Conservation (phyloP, 345 rosid genomes). For the Aegle marmelos region DNA sequence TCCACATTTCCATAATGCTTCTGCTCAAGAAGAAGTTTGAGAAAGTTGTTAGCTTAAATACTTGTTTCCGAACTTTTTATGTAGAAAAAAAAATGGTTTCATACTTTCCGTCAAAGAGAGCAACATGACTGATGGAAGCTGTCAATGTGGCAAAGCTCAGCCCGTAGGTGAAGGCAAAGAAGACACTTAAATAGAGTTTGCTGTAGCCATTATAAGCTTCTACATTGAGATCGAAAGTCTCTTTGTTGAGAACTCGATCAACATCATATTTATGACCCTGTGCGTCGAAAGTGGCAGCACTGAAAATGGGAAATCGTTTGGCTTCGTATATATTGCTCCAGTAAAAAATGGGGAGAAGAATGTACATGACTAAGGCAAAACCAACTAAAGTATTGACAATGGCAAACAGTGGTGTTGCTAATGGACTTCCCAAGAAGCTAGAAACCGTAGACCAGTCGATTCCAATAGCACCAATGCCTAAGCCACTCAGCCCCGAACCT, state of each 20-base stretch:
- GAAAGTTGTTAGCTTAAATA: neutral
- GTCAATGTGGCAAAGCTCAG: constrained; percentile 52
- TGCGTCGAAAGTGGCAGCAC: constrained; percentile 35
- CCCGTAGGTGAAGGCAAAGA: constrained; percentile 64
- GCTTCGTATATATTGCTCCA: constrained; percentile 41
- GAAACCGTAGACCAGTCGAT: constrained; percentile 42
- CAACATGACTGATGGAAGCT: constrained; percentile 61
- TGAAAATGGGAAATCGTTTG: constrained; percentile 49
- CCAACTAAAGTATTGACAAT: neutral
- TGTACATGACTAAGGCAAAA: constrained; percentile 47
- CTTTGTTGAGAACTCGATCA: constrained; percentile 41
- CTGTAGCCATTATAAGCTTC: constrained; percentile 48
- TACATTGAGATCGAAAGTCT: constrained; percentile 39
- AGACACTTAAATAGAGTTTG: constrained; percentile 59
- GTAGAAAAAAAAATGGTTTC: too few species aligned
- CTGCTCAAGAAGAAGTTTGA: constrained; percentile 12
- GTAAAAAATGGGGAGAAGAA: constrained; percentile 25
- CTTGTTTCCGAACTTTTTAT: neutral
- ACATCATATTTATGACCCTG: constrained; percentile 49
- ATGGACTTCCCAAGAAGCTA: constrained; percentile 4
- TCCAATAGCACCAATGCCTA: constrained; percentile 43
- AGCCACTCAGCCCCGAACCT: constrained; percentile 34
- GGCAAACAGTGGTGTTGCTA: constrained; percentile 7
- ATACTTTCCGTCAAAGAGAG: constrained; percentile 57
- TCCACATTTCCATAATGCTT: constrained; percentile 35